Conservation (phyloP, 2,329 filamentous ascomycete species). For the Periconia macrospinosa region DNA sequence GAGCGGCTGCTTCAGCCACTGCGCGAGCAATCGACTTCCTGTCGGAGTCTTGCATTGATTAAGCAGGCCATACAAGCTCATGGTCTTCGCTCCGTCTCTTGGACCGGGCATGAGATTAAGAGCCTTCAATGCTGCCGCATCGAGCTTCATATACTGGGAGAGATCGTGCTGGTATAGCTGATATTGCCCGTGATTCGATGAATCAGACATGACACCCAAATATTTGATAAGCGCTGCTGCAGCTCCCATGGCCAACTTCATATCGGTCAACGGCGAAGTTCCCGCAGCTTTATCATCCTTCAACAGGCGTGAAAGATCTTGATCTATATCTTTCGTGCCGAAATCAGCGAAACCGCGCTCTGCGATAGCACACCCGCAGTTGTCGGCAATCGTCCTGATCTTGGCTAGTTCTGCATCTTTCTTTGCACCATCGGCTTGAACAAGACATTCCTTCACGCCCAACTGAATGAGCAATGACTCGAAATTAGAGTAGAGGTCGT, state of each 20-base stretch:
- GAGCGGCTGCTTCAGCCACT: slow-evolving; percentile 96
- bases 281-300: slow-evolving; percentile 81
- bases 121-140: slow-evolving; percentile 89
- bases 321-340: slow-evolving; percentile 88
- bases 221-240: slow-evolving; percentile 95
- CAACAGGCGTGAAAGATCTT: slow-evolving; percentile 84
- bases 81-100: slow-evolving; percentile 91
- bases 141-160: slow-evolving; percentile 96
- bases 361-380: slow-evolving; percentile 85
- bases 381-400: slow-evolving; percentile 84
- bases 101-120: slow-evolving; percentile 97
- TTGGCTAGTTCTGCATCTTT: slow-evolving; percentile 90
- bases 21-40: slow-evolving; percentile 83
- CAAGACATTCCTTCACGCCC: slow-evolving; percentile 87
- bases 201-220: slow-evolving; percentile 83
- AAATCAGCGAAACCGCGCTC: slow-evolving; percentile 79
- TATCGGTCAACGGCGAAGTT: slow-evolving; percentile 82
- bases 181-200: slow-evolving; percentile 95
- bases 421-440: slow-evolving; percentile 76
- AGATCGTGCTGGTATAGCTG: slow-evolving; percentile 96
- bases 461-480: slow-evolving; percentile 95
- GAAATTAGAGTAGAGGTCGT: slow-evolving; percentile 97
- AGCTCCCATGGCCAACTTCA: slow-evolving; percentile 95
- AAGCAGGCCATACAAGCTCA: slow-evolving; percentile 91
- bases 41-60: slow-evolving; percentile 98